phyloP scores from a whole-genome alignment of 176 grass and related monocot genomes.

The Thalia dealbata region DNA sequence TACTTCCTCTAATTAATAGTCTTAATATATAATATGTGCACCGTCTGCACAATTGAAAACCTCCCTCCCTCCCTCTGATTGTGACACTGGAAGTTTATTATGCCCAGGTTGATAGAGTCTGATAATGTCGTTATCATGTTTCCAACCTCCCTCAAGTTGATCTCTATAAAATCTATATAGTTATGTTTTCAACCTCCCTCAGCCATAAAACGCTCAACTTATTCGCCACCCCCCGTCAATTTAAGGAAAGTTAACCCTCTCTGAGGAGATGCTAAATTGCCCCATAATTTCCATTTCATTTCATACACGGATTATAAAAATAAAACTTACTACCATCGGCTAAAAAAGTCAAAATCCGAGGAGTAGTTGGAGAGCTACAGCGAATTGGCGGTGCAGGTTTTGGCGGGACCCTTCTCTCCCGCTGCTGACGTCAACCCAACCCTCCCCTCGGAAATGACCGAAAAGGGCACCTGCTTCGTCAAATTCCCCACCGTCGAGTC shows the following conservation, averaged over 20 bases:
- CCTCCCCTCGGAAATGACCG: not conserved
- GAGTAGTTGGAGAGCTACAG: not conserved
- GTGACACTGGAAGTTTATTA: not conserved
- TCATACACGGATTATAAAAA: no score
- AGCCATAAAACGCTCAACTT: no score
- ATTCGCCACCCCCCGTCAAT: no score
- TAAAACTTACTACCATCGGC: no score
- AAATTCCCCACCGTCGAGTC: not conserved
- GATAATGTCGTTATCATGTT: conserved; percentile 1
- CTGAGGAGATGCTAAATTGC: no score
- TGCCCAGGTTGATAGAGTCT: not conserved
- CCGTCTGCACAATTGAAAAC: no score
- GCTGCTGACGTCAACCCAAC: not conserved
- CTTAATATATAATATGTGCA: no score
- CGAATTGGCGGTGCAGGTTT: not conserved
- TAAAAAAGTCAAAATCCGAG: not conserved
- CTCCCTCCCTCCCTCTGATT: not conserved
- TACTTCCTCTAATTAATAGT: not conserved
- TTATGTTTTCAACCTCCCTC: no score
- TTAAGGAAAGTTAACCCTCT: no score
- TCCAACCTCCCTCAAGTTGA: no score
- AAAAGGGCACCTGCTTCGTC: not conserved
- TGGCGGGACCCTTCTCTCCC: not conserved
- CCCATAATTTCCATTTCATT: no score
- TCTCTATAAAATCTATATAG: no score